These are phyloP conservation scores for Chenopodium quinoa DNA, from an alignment of 148 eudicot genomes.

Conservation along the genomic window DNA sequence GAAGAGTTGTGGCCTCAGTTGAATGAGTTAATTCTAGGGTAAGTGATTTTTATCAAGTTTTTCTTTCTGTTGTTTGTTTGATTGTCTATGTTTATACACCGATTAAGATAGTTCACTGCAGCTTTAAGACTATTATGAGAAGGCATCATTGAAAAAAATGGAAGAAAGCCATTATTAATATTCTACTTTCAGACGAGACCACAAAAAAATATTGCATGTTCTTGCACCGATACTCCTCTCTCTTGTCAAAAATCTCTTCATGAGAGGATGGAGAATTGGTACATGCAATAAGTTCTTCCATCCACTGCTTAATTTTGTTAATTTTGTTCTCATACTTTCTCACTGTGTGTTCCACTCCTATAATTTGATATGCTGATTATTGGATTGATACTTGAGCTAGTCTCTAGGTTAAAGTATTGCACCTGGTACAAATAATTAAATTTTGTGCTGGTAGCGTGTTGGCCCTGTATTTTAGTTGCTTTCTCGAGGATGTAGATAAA, in stretches of 20 bases:
- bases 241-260: no score
- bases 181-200: no score
- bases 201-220: no score
- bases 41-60: constrained; percentile 26
- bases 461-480: neutral
- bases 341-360: neutral
- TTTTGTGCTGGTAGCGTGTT: neutral
- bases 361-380: neutral
- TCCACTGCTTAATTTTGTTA: neutral
- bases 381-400: neutral
- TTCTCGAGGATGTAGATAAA: neutral
- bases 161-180: neutral
- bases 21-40: constrained; percentile 83
- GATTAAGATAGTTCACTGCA: neutral
- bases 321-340: neutral
- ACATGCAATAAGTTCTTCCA: neutral
- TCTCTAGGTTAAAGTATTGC: neutral
- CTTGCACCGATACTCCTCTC: neutral
- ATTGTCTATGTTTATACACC: neutral
- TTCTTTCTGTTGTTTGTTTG: neutral
- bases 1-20: constrained; percentile 92
- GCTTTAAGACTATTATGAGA: neutral
- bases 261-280: neutral
- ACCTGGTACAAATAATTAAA: neutral
- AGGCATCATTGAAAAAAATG: neutral